phyloP scores from a whole-genome alignment of 768 basidiomycete species.

The Hortiboletus campestris region DNA sequence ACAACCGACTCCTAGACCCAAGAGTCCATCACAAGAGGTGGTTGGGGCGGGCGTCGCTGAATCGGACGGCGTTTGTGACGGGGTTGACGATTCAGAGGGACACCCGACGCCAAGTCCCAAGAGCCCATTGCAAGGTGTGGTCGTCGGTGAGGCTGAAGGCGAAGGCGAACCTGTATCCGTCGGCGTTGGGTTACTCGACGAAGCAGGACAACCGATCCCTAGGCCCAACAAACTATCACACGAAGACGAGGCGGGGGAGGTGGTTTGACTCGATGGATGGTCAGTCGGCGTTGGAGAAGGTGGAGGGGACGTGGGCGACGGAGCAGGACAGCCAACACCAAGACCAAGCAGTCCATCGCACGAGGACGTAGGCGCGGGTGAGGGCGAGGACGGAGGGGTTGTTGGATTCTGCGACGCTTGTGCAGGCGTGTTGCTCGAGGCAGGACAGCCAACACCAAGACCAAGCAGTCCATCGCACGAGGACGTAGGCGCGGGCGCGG shows the following conservation, averaged over 20 bases:
- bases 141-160: background rate
- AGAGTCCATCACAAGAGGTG: slow-evolving; percentile 5
- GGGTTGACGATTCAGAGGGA: background rate
- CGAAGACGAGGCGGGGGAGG: background rate
- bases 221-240: slow-evolving; percentile 13
- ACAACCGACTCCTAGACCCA: slow-evolving; percentile 12
- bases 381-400: background rate
- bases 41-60: background rate
- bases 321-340: slow-evolving; percentile 10
- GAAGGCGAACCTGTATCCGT: background rate
- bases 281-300: too few species aligned
- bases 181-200: slow-evolving; percentile 1
- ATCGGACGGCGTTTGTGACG: background rate
- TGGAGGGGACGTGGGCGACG: background rate
- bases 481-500: background rate
- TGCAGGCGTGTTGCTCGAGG: background rate
- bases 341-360: slow-evolving; percentile 11
- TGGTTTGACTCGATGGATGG: background rate
- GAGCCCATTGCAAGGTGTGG: slow-evolving; percentile 10
- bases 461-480: background rate
- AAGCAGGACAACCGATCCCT: slow-evolving; percentile 9
- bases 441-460: background rate
- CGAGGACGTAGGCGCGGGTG: background rate
- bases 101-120: slow-evolving; percentile 16
- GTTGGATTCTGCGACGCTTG: background rate